Base-by-base conservation (phyloP, 139 green algal species). In the Zygnema cylindricum region DNA sequence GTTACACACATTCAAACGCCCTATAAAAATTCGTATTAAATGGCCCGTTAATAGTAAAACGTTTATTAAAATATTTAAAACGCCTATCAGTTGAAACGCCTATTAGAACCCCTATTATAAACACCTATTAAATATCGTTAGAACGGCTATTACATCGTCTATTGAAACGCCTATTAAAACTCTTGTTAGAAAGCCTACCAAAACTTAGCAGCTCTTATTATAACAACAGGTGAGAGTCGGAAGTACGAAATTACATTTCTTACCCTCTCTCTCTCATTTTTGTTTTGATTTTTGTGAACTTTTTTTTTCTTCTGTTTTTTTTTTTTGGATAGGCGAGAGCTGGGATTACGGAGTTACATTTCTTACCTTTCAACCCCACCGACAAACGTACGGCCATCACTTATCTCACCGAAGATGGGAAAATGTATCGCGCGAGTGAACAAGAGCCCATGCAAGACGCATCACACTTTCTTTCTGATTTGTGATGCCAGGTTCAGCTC, bases 291-390 rank as follows among this genome's bases (percentile, higher is more conserved):
- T 25, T 73, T 73, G 57, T 73, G 30, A 35, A 25, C 57, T 73
- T 30, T 25, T 73, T 30, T 73, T 25, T n/a, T 32, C 11, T 2
- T 77, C n/a, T 54, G 22, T 73, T 35, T 85, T 85, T 32, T 32
- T 22, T 33, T 76, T 23, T 16, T 85, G 35, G 30, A 35, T 69
- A 87, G 83, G 85, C 85, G 23, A 76, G 85, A 33, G 85, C 77
- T 25, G 85, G 85, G 38, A 89, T 89, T 25, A 55, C 91, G 69
- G 92, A 95, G 78, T n/a, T 96, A 1, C 94, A 98, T 87, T 96
- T 95, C 92, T 83, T 94, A 89, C 96, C 96, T 30, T 98, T 98
- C 77, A 96, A 98, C 92, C 96, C 96, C 76, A 94, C 89, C 49
- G 88, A 95, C 77, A 98, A 98, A 94, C 93, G 95, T 69, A 98